Base-by-base conservation (phyloP, 495 filamentous ascomycete species). In the Astrocystis sublimbata region DNA sequence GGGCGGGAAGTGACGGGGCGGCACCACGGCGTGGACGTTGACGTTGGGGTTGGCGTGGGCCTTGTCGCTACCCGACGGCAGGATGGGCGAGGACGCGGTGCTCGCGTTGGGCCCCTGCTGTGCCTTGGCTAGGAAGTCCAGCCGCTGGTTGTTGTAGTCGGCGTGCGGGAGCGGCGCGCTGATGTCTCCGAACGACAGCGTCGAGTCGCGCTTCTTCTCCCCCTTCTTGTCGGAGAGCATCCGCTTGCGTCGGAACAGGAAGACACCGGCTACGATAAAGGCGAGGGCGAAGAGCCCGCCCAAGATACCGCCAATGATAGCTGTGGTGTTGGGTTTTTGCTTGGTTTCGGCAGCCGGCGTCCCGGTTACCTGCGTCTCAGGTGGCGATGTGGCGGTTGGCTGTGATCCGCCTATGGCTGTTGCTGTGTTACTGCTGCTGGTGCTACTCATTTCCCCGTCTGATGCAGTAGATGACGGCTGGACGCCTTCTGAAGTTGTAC, bases 181-280 rank as follows among this genome's bases (percentile, higher is more conserved):
- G 73, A 81, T 79, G 67, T 78, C 79, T 26, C 78, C 78, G 53
- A 81, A 78, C 3, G 77, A 77, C 7, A 73, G 73, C 59, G 80
- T 63, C 68, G 82, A 66, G 35, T 78, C 63, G 49, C 77, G 59
- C 17, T 54, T 23, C 36, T 57, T 36, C 36, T 56, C 64, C 23
- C 42, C 21, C 35, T 55, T 61, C 10, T 60, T 65, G n/a, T 63
- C 63, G 4, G 60, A 66, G 7, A 64, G 58, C 67, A 58, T 61
- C 46, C 72, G 72, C 19, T 64, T 64, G 46, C 61, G 58, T 0
- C 72, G 45, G 6, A 61, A 23, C 0, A 74, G 17, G 23, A 66
- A 68, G 1, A 66, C 54, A 7, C 56, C 65, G 0, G 63, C 58
- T 31, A 58, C 47, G 35, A 71, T 23, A 3, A 72, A 26, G 15